Base-by-base conservation (phyloP, 2,329 filamentous ascomycete species). In the Scedosporium minutisporum region DNA sequence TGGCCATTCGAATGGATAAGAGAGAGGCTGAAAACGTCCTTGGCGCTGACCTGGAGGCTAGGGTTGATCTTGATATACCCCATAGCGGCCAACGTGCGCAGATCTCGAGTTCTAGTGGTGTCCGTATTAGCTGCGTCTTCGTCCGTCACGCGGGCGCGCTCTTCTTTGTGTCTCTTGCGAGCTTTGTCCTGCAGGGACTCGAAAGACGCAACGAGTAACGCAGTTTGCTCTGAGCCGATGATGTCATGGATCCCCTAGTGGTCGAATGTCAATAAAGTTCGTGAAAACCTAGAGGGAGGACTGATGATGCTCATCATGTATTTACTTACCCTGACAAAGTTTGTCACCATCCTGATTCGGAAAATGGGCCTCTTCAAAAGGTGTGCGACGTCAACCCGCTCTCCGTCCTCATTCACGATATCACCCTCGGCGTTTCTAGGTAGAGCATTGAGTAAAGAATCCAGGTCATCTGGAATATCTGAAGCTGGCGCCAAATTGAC, bases 341-440 rank as follows among this genome's bases (percentile, higher is more conserved):
- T 96, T 53, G 87, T 81, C 65, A 99, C 84, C 73, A 93, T 90
- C 73, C 96, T 97, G 65, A 97, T 79, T 57, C 95, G 85, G 23
- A 96, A 87, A 51, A 99, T 76, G 0, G 95, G 95, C 62, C 93
- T 82, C 75, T 96, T 97, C 61, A 99, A 80, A 57, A 99, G 80
- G 74, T 95, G 96, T 6, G 93, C 93, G 58, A 99, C 95, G 71
- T 97, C 95, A 7, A 97, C 92, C 60, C 91, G 86, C 72, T 97
- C 91, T 12, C 93, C 95, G 65, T 93, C 83, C 41, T 85, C 84
- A 67, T 92, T 86, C 59, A 87, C 71, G 14, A 90, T 79, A 67
- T 88, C 87, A 23, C 89, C 87, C 62, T 87, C 78, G 63, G 82
- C 82, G 61, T 88, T 87, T 61, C 77, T 80, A 65, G 83, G 85